Evolutionary conservation across 1,139 yeast species (phyloP), one percentile per base, ranked within the genome.

Genomic region (Taphrina sp.): DNA sequence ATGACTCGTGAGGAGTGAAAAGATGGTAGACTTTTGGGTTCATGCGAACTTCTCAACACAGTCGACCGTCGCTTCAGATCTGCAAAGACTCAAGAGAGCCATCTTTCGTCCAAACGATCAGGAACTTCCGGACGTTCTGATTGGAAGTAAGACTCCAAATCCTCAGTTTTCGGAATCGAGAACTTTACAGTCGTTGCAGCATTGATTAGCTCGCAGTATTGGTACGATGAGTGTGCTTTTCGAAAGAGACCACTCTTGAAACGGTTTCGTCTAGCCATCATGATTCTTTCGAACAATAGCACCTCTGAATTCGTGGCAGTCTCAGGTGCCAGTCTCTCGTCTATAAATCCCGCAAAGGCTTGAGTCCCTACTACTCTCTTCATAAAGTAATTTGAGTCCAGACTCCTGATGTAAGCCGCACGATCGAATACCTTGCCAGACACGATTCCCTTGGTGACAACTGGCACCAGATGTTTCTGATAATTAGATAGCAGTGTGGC

Each of bases 341-440:
- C 47, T 12, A 61, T 42, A 37, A 61, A 61, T 33, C 58, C 61
- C 5, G 51, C 20, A 19, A 61, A 59, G 16, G 59, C 55, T 24
- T 59, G 62, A 16, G 62, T 58, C 5, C 51, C 35, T 19, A 52
- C 29, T n/a, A 61, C 35, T 17, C 52, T 46, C n/a, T 52, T 24
- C n/a, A 58, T 20, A 38, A 59, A 61, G n/a, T 58, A 54, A 10
- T 39, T 56, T n/a, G 61, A 52, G 4, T 58, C 57, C 14, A 46
- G 17, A 16, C 33, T 17, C 17, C 16, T n/a, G 31, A n/a, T n/a
- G n/a, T n/a, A n/a, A 14, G 19, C 14, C 17, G 44, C 31, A 12
- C 16, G 28, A 12, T 51, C 5, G 62, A n/a, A n/a, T n/a, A n/a
- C n/a, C n/a, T n/a, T n/a, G n/a, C n/a, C n/a, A n/a, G 19, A 12